phyloP scores from a whole-genome alignment of 768 basidiomycete genomes.

The Lanmaoa rubissima region DNA sequence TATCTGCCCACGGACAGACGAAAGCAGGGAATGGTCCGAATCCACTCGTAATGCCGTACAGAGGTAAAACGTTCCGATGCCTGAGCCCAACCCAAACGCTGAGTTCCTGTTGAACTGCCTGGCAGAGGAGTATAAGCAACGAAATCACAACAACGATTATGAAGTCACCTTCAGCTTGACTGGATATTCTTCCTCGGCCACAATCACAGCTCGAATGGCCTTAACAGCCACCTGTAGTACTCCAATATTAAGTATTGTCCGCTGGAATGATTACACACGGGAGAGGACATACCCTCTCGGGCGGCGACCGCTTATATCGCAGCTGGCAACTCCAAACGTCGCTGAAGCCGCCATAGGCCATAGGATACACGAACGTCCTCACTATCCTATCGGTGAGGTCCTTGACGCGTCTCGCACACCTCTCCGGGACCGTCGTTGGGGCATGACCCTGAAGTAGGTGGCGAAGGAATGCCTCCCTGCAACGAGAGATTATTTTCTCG shows the following conservation, averaged over 20 bases:
- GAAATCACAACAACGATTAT: not conserved
- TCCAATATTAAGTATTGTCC: not conserved
- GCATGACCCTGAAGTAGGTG: not conserved
- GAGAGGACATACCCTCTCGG: slow-evolving; percentile 10
- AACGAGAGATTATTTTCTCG: not conserved
- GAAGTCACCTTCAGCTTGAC: slow-evolving; percentile 18
- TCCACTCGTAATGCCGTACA: slow-evolving; percentile 25
- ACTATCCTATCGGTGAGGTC: slow-evolving; percentile 18
- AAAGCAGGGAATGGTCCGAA: slow-evolving; percentile 32
- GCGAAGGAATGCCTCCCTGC: not conserved
- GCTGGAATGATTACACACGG: not conserved
- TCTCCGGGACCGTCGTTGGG: not conserved
- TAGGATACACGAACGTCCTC: slow-evolving; percentile 20
- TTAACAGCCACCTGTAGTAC: slow-evolving; percentile 28
- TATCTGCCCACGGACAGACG: slow-evolving; percentile 34
- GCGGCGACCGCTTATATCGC: not conserved
- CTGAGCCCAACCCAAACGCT: slow-evolving; percentile 29
- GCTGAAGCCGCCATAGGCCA: slow-evolving; percentile 30
- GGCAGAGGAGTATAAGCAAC: not conserved
- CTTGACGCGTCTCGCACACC: not conserved
- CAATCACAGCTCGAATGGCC: slow-evolving; percentile 14
- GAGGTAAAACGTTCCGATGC: slow-evolving; percentile 32
- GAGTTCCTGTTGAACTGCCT: slow-evolving; percentile 32
- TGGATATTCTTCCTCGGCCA: not conserved
- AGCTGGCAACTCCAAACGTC: slow-evolving; percentile 28